Base-by-base conservation (phyloP, 306 rosid genomes). In the Cucurbita pepo region DNA sequence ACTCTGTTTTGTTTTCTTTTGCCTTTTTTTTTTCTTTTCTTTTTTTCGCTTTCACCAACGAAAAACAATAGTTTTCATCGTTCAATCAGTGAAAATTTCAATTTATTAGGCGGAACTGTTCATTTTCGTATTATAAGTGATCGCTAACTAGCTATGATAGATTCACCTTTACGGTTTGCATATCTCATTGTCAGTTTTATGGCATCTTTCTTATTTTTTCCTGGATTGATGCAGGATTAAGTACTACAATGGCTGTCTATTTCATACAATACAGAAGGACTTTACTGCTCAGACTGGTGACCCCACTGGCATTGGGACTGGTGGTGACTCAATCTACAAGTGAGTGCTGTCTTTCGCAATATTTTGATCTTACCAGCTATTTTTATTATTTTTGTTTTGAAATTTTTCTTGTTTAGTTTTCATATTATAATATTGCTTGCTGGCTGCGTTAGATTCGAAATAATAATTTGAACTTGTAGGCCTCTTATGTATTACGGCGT, bases 221-320 rank as follows among this genome's bases (percentile, higher is more conserved):
- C 44, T 45, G 72, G 55, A 64, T 63, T 73, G 72, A 9, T 40
- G 65, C 86, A 92, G 98, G 85, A 82, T 87, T 44, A 93, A 93
- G 79, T 90, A 87, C 77, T 94, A 91, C 51, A 89, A 91, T 73
- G 98, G 97, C 11, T 89, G 92, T 73, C 77, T 94, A 11, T 90
- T 94, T 85, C 97, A 94, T 83, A 84, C 82, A 6, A 81, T 91
- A 69, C 99, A 91, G 78, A 94, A 89, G 86, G 96, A 94, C 78
- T 94, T 91, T 75, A 94, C 92, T 8, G 96, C 99, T n/a, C 99
- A 91, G 74, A 85, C 97, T 19, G 97, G 96, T 10, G 99, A 94
- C 45, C 97, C 97, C 15, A 91, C 97, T 44, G 97, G 92, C 34
- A 82, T 89, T 0, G 91, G 97, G 10, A 79, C 87, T 3, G 90